A percentile compares a stretch with the other conserved stretches of the same genome.
These are phyloP conservation scores for Claviceps digitariae DNA, from an alignment of 2,329 filamentous ascomycete genomes.

Conservation along the genomic window DNA sequence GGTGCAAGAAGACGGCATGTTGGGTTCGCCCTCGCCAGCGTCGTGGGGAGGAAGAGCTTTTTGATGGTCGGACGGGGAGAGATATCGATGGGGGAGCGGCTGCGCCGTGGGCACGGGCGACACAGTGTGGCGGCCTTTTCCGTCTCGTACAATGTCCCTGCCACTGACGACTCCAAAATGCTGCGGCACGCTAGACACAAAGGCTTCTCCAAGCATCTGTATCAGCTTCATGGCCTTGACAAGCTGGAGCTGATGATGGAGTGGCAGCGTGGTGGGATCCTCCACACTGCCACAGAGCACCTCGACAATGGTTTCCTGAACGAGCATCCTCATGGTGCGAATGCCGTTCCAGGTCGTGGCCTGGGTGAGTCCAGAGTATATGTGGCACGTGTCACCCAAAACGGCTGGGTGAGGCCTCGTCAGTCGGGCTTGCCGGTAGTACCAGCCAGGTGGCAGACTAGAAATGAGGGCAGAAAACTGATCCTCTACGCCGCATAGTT, in stretches of 20 bases:
- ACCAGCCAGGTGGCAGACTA: constrained; percentile 26
- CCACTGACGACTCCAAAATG: constrained; percentile 34
- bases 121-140: constrained; percentile 7
- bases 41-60: constrained; percentile 1
- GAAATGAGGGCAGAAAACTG: constrained; percentile 27
- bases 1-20: constrained; percentile 2
- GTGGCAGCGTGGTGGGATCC: constrained; percentile 13
- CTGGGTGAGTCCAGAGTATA: constrained; percentile 30
- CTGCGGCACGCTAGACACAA: constrained; percentile 34
- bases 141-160: constrained; percentile 18
- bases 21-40: neutral
- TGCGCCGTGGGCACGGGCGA: constrained; percentile 17
- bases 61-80: constrained; percentile 10
- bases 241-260: constrained; percentile 21
- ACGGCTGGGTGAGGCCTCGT: constrained; percentile 26
- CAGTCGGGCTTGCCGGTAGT: constrained; percentile 27
- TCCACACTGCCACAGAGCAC: constrained; percentile 24
- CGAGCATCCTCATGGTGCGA: constrained; percentile 30
- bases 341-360: constrained; percentile 35
- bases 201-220: constrained; percentile 25
- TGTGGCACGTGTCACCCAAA: constrained; percentile 28
- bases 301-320: constrained; percentile 33
- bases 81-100: constrained; percentile 17
- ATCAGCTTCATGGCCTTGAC: constrained; percentile 25
- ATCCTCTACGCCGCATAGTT: constrained; percentile 26